Conservation (phyloP, 1,284 basidiomycete genomes). For the Leucoagaricus sp. region DNA sequence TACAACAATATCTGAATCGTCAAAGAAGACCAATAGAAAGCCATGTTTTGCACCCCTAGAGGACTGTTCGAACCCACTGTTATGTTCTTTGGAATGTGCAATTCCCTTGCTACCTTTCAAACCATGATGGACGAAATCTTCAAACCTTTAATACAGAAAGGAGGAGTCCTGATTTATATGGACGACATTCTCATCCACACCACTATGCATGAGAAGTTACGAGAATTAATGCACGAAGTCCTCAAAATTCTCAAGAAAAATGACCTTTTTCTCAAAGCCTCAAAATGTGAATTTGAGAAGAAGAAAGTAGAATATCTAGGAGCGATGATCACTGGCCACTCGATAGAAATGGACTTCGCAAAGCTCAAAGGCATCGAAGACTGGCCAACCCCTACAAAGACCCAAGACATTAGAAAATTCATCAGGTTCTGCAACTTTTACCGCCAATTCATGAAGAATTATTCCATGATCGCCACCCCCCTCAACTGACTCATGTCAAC, state of each 20-base stretch:
- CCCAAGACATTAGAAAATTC: conserved; percentile 24
- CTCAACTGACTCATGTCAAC: conserved; percentile 1
- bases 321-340: not conserved
- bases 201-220: conserved; percentile 5
- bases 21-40: conserved; percentile 15
- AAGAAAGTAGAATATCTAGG: conserved; percentile 9
- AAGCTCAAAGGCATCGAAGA: conserved; percentile 21
- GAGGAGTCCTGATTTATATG: conserved; percentile 19
- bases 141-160: not conserved
- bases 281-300: conserved; percentile 7
- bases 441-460: conserved; percentile 2
- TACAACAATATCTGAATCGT: too few species aligned
- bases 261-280: not conserved
- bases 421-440: conserved; percentile 25
- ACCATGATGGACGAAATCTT: conserved; percentile 15
- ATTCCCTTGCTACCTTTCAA: conserved; percentile 19
- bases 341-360: not conserved
- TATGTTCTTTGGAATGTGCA: conserved; percentile 19
- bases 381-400: conserved; percentile 28
- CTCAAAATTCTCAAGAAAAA: conserved; percentile 16
- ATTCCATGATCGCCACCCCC: not conserved
- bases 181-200: conserved; percentile 22
- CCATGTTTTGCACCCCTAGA: conserved; percentile 5
- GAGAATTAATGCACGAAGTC: not conserved
- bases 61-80: conserved; percentile 15